Conservation (phyloP, 768 basidiomycete species). For the Leccinum arenicola region DNA sequence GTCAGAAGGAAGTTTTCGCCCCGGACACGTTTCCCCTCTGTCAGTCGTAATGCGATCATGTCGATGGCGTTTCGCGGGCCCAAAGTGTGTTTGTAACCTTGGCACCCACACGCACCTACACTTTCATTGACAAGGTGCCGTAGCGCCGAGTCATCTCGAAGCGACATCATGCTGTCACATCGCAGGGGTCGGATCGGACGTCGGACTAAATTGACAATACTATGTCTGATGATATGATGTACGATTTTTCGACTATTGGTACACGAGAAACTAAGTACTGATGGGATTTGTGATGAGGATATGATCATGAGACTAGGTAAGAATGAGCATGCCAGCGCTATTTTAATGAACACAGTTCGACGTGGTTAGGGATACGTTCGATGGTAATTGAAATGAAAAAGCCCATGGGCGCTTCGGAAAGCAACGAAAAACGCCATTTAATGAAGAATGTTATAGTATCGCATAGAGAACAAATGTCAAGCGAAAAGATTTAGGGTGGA, state of each 20-base stretch:
- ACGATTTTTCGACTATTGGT: background rate
- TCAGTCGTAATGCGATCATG: background rate
- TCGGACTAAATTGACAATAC: background rate
- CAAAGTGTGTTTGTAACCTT: background rate
- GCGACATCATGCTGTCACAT: background rate
- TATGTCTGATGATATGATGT: background rate
- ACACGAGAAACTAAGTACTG: background rate
- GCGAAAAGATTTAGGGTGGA: background rate
- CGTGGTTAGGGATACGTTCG: background rate
- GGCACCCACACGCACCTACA: background rate
- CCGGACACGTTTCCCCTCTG: background rate
- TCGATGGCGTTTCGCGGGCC: background rate
- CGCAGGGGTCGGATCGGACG: background rate
- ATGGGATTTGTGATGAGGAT: background rate
- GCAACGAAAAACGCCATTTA: background rate
- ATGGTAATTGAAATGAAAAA: background rate
- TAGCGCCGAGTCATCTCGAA: background rate
- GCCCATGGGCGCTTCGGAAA: background rate
- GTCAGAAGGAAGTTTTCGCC: background rate
- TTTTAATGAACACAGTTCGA: slow-evolving; percentile 11
- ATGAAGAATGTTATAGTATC: slow-evolving; percentile 3
- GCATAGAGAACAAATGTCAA: background rate
- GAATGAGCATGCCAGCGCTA: slow-evolving; percentile 7
- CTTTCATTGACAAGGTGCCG: background rate
- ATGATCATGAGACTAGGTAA: background rate